Percentiles rank a stretch among this genome's conserved stretches.
phyloP scores from a whole-genome alignment of 495 filamentous ascomycete species.

The Aspergillus sclerotioniger region DNA sequence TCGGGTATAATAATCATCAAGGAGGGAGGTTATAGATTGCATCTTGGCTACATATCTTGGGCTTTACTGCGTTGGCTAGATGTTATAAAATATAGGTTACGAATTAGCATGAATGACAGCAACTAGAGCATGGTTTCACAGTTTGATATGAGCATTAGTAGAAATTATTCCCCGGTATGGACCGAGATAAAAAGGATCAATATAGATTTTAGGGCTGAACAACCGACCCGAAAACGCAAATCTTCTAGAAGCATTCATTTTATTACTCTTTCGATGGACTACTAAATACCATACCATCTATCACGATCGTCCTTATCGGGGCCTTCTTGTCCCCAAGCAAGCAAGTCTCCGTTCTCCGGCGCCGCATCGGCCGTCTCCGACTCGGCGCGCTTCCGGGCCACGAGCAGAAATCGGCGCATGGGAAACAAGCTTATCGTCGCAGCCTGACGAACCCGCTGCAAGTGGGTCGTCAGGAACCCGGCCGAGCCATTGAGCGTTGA shows the following conservation, averaged over 20 bases:
- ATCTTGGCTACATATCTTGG: not conserved
- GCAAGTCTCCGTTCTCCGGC: constrained; percentile 9
- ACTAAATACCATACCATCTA: not conserved
- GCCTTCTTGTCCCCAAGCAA: not conserved
- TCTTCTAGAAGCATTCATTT: not conserved
- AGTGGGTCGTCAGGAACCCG: not conserved
- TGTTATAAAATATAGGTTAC: not conserved
- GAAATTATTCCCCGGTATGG: not conserved
- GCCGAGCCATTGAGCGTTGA: not conserved
- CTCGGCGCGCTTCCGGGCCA: not conserved
- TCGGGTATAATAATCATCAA: constrained; percentile 26
- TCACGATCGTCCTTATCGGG: not conserved
- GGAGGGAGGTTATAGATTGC: constrained; percentile 3
- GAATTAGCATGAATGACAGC: not conserved
- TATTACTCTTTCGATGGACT: not conserved
- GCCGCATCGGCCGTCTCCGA: constrained; percentile 5
- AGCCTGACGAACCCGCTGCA: not conserved
- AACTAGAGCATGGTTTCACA: not conserved
- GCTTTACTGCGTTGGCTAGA: not conserved
- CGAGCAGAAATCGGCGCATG: too few relatives aligned
- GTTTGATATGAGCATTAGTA: not conserved
- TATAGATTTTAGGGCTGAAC: not conserved
- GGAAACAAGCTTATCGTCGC: constrained; percentile 4
- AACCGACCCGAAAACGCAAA: not conserved
- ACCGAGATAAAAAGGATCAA: too few relatives aligned